Evolutionary conservation across 1,284 basidiomycete species (phyloP).

Genomic region (Athelia sp.): DNA sequence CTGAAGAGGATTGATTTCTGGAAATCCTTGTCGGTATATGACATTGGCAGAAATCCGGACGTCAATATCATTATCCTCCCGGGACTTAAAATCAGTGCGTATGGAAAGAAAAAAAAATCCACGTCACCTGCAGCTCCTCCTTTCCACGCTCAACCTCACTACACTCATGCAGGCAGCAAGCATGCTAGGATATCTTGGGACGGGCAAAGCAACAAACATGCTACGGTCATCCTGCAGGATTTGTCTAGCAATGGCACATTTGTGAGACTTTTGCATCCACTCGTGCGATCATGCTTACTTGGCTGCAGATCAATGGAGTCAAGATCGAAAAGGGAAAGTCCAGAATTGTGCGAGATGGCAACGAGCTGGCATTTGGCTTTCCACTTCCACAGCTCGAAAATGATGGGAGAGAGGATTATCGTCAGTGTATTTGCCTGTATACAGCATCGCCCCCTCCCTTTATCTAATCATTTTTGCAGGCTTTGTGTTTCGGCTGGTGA

Average conservation of each 20-base stretch:
- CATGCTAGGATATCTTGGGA: conserved; percentile 69
- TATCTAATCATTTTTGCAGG: conserved; percentile 19
- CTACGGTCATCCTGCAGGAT: conserved; percentile 68
- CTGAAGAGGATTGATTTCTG: conserved; percentile 56
- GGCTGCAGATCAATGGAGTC: conserved; percentile 62
- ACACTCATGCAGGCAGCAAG: conserved; percentile 45
- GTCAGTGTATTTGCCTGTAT: conserved; percentile 29
- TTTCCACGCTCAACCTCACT: neutral
- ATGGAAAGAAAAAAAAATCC: no score
- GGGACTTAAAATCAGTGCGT: conserved; percentile 73
- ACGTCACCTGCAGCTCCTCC: neutral
- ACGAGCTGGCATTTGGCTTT: conserved; percentile 79
- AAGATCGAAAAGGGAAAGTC: conserved; percentile 55
- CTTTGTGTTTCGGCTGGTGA: conserved; percentile 45
- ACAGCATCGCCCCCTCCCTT: no score
- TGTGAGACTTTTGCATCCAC: conserved; percentile 41
- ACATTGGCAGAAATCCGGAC: conserved; percentile 47
- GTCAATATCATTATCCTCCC: conserved; percentile 53
- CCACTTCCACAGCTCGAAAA: conserved; percentile 37
- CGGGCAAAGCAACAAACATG: conserved; percentile 44
- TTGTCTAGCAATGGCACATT: conserved; percentile 83
- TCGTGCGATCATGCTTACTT: neutral
- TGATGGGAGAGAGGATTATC: conserved; percentile 53
- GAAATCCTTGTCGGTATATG: conserved; percentile 42
- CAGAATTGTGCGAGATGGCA: conserved; percentile 68